phyloP scores from a whole-genome alignment of 345 rosid genomes.

The Moricandia arvensis region DNA sequence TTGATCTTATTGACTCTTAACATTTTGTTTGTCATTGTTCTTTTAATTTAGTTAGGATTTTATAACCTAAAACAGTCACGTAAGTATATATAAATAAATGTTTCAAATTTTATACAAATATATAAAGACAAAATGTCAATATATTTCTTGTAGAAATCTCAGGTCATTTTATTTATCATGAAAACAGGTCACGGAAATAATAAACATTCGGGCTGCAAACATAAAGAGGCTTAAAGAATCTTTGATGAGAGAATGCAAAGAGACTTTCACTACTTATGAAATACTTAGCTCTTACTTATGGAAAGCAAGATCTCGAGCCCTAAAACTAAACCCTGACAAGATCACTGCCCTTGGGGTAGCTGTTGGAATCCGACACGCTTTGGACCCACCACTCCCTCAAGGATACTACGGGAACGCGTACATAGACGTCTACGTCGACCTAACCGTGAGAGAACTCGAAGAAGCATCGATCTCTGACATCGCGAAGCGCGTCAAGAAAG shows the following conservation, averaged over 20 bases:
- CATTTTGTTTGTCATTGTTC: too few species aligned
- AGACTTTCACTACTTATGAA: background rate
- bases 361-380: background rate
- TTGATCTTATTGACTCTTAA: background rate
- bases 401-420: background rate
- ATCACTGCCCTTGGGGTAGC: background rate
- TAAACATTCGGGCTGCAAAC: background rate
- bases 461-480: background rate
- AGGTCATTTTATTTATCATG: background rate
- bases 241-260: background rate
- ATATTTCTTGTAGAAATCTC: too few species aligned
- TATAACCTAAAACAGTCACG: background rate
- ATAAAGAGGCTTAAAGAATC: background rate
- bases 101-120: too few species aligned
- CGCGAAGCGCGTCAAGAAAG: background rate
- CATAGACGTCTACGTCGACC: background rate
- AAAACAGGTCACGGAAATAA: background rate
- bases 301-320: conserved; percentile 1
- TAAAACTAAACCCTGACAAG: background rate
- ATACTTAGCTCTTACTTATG: background rate
- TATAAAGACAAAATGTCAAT: too few species aligned
- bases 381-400: background rate
- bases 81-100: too few species aligned
- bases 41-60: background rate
- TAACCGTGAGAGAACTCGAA: background rate